Evolutionary conservation across 441 rosid species (phyloP).

Genomic region (Isatis lusitanica): DNA sequence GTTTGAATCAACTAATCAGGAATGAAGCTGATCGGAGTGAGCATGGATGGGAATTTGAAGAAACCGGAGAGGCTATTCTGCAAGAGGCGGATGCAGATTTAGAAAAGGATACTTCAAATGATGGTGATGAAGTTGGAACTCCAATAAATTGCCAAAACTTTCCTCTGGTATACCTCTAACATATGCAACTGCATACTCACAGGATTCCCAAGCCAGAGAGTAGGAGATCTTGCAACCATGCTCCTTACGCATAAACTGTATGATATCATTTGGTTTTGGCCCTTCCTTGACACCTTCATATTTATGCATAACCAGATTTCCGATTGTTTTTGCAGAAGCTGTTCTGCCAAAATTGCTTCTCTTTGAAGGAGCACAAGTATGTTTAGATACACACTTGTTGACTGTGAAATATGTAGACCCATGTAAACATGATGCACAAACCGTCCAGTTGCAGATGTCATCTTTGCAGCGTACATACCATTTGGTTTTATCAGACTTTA

Average conservation of each 20-base stretch:
- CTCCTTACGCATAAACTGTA: neutral
- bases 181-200: neutral
- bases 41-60: no score
- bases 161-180: neutral
- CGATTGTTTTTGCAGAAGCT: neutral
- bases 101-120: no score
- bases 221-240: neutral
- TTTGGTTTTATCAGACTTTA: no score
- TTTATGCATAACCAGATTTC: neutral
- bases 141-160: neutral
- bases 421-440: fast-evolving
- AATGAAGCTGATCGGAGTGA: no score
- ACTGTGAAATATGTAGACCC: neutral
- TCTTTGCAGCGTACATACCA: neutral
- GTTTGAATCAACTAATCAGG: no score
- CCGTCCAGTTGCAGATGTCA: neutral
- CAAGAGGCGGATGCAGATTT: no score
- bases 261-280: neutral
- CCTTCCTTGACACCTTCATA: neutral
- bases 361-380: neutral
- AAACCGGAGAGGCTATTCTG: no score
- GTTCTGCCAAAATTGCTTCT: neutral
- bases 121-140: no score
- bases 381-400: neutral
- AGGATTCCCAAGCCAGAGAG: neutral